A percentile compares a stretch with the other conserved stretches of the same genome.
Evolutionary conservation across 176 grass and related monocot genomes (phyloP).

Genomic region (Avena eriantha): DNA sequence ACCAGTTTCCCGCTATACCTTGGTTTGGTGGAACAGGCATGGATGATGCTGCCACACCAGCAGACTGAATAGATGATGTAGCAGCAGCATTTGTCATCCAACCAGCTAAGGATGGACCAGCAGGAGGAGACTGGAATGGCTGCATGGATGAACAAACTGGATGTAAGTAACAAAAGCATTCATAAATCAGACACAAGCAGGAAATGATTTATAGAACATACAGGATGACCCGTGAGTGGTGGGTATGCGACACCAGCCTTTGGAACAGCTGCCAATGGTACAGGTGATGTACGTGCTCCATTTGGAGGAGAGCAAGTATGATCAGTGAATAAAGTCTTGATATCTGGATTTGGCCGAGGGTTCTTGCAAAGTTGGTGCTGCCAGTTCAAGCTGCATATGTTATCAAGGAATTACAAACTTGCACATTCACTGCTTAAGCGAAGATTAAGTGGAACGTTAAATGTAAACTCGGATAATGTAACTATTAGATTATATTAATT

Average conservation of each 20-base stretch:
- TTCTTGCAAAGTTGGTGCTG: constrained; percentile 99
- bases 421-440: background rate
- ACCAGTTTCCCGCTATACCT: constrained; percentile 46
- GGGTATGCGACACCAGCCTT: constrained; percentile 75
- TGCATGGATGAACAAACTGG: constrained; percentile 38
- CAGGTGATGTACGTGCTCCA: constrained; percentile 77
- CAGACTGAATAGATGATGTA: constrained; percentile 83
- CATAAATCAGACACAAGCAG: constrained; percentile 23
- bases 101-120: constrained; percentile 87
- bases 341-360: constrained; percentile 89
- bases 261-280: constrained; percentile 83
- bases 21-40: constrained; percentile 84
- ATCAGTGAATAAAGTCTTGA: constrained; percentile 97
- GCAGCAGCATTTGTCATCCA: constrained; percentile 85
- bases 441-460: constrained; percentile 17
- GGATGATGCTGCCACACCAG: constrained; percentile 74
- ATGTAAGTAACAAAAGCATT: constrained; percentile 44
- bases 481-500: constrained; percentile 24
- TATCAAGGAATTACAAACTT: constrained; percentile 20
- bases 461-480: constrained; percentile 14
- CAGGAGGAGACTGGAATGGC: constrained; percentile 76
- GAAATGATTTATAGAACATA: constrained; percentile 49
- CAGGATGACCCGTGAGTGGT: constrained; percentile 69
- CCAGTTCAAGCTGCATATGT: constrained; percentile 91
- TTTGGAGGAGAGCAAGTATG: constrained; percentile 79